Evolutionary conservation across 2,329 filamentous ascomycete genomes (phyloP).

Genomic region (Leptoxyphium fumago): DNA sequence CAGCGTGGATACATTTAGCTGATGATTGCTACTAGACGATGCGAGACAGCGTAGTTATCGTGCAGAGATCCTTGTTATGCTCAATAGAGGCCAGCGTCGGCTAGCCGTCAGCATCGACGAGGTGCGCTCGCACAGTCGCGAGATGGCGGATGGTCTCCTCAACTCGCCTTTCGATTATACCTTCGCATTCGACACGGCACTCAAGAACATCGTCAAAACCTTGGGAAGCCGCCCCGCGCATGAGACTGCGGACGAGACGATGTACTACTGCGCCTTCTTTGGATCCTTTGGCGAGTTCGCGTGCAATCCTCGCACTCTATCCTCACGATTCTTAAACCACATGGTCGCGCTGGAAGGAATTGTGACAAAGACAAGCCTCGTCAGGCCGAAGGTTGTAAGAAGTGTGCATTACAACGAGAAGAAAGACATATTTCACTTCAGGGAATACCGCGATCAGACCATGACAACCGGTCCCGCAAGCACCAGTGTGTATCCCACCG

Average conservation of each 20-base stretch:
- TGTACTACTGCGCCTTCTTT: slow-evolving; percentile 93
- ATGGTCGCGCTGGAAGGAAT: slow-evolving; percentile 98
- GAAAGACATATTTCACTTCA: slow-evolving; percentile 72
- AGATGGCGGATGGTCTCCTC: slow-evolving; percentile 67
- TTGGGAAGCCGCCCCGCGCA: slow-evolving; percentile 60
- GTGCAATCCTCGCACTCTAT: slow-evolving; percentile 86
- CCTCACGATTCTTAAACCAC: slow-evolving; percentile 77
- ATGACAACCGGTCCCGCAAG: slow-evolving; percentile 88
- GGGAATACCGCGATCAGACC: slow-evolving; percentile 90
- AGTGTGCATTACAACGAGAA: slow-evolving; percentile 92
- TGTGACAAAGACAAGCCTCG: slow-evolving; percentile 88
- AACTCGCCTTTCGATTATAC: slow-evolving; percentile 78
- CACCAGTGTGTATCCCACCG: slow-evolving; percentile 82
- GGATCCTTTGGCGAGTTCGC: slow-evolving; percentile 91
- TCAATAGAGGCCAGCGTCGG: slow-evolving; percentile 45
- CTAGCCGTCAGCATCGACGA: slow-evolving; percentile 62
- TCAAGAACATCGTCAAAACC: slow-evolving; percentile 76
- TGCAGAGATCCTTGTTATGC: slow-evolving; percentile 69
- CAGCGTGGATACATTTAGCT: no score
- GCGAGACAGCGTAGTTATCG: slow-evolving; percentile 59
- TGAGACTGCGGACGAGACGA: slow-evolving; percentile 60
- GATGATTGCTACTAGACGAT: slow-evolving; percentile 30
- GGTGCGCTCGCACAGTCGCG: slow-evolving; percentile 71
- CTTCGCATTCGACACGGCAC: slow-evolving; percentile 74
- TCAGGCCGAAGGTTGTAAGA: slow-evolving; percentile 93